Percentiles rank a stretch among this genome's conserved stretches.
phyloP scores from a whole-genome alignment of 1,284 basidiomycete genomes.

The Retiboletus flavoniger region DNA sequence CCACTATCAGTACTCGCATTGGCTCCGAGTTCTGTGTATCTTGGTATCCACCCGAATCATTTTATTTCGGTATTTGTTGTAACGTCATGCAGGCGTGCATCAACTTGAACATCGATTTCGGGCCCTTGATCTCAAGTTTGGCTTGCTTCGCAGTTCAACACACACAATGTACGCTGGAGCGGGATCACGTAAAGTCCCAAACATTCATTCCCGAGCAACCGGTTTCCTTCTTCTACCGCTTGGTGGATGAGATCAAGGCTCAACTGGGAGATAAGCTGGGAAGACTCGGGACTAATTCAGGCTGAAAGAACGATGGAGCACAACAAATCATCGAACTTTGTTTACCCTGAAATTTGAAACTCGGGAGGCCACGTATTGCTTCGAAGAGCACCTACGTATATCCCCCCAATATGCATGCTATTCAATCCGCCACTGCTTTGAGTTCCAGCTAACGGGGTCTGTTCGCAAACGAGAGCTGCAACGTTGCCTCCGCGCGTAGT shows the following conservation, averaged over 20 bases:
- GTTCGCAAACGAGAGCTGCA: constrained; percentile 17
- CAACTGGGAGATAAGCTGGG: constrained; percentile 29
- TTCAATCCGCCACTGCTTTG: not conserved
- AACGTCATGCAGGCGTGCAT: constrained; percentile 11
- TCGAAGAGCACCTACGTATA: constrained; percentile 4
- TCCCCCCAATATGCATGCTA: not conserved
- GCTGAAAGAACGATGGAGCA: constrained; percentile 6
- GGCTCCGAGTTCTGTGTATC: constrained; percentile 5
- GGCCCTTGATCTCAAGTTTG: constrained; percentile 14
- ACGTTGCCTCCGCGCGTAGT: constrained; percentile 26
- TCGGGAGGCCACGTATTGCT: constrained; percentile 1
- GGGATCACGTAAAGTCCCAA: constrained; percentile 15
- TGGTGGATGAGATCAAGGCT: constrained; percentile 11
- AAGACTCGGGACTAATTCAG: constrained; percentile 13
- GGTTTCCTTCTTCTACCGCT: constrained; percentile 5
- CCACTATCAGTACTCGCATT: constrained; percentile 8
- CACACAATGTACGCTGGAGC: constrained; percentile 1
- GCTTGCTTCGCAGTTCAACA: constrained; percentile 9
- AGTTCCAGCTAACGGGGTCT: constrained; percentile 10
- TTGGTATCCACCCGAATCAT: constrained; percentile 10
- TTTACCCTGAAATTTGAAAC: constrained; percentile 13
- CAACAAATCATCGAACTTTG: constrained; percentile 23
- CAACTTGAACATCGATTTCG: constrained; percentile 3
- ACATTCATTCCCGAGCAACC: constrained; percentile 21
- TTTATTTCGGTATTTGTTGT: constrained; percentile 32